Evolutionary conservation across 2,329 filamentous ascomycete species (phyloP), one percentile per base, ranked within the genome.

Genomic region (Balansia obtecta): DNA sequence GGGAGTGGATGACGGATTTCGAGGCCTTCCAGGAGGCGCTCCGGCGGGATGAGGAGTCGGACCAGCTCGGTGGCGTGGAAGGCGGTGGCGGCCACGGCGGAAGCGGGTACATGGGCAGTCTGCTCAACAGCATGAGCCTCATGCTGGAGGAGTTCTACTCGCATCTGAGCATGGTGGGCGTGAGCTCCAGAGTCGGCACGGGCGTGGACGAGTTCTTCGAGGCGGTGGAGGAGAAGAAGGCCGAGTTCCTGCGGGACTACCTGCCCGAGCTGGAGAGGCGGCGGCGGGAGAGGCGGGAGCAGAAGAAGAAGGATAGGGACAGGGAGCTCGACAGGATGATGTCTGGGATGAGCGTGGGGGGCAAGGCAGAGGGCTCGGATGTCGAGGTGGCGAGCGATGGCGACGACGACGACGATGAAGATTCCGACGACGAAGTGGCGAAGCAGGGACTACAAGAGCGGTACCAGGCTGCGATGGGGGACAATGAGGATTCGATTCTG

Each of bases 1-100:
- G 91, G 70, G 89, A 97, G 64, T 98, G 94, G 93, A 98, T 98
- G 93, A 95, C 90, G 6, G 91, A 98, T 67, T 98, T 96, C 61
- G 93, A 98, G 57, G 82, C 86, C 1, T 98, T 98, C 70, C 93
- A 97, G 65, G 80, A 80, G 15, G 91, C 94, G 1, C 73, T 98
- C 44, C 79, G 80, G 46, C 72, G 79, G 27, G 93, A 97, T 61
- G 88, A 96, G 64, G 82, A 85, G 50, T 74, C 77, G 8, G 88
- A 89, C 44, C 82, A 79, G 0, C 86, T 89, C 61, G 87, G 86
- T 12, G 82, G 85, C 13, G 74, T 77, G 30, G 88, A 89, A 57
- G 83, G 80, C 10, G 75, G 76, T 41, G 83, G 80, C 10, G 78
- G 77, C 8, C 78, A 80, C 11, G 80, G 83, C 5, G 89, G 89